Conservation (phyloP, 2,329 filamentous ascomycete genomes). For the Akanthomyces lecanii region DNA sequence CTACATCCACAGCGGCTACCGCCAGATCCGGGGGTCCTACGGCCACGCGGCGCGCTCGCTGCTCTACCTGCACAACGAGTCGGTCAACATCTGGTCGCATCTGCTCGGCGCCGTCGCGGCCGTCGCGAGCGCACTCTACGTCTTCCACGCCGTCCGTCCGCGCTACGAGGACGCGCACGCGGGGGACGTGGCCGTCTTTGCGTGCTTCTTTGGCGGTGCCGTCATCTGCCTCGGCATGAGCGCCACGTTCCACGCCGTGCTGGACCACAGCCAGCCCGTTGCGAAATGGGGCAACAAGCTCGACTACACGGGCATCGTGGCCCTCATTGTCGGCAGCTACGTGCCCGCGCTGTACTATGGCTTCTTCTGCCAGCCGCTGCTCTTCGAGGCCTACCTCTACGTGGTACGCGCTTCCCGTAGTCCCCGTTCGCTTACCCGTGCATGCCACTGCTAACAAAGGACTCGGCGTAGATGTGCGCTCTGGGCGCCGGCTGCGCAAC, state of each 20-base stretch:
- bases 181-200: constrained; percentile 67
- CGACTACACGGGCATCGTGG: constrained; percentile 91
- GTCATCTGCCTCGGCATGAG: constrained; percentile 73
- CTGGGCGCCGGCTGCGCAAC: constrained; percentile 72
- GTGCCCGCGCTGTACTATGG: constrained; percentile 86
- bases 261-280: constrained; percentile 76
- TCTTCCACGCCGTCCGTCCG: constrained; percentile 56
- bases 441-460: constrained; percentile 19
- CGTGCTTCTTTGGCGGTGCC: constrained; percentile 74
- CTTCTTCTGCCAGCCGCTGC: constrained; percentile 63
- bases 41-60: constrained; percentile 42
- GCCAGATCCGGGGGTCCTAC: constrained; percentile 47
- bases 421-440: background rate
- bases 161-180: constrained; percentile 60
- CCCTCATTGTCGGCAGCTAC: constrained; percentile 86
- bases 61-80: constrained; percentile 56
- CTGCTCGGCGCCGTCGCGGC: constrained; percentile 62
- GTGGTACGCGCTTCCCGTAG: constrained; percentile 50
- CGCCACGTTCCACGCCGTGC: constrained; percentile 78
- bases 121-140: constrained; percentile 43
- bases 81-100: constrained; percentile 61
- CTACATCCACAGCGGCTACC: constrained; percentile 53
- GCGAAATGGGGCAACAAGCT: constrained; percentile 84
- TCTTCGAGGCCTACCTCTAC: constrained; percentile 69
- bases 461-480: constrained; percentile 59